Evolutionary conservation across 352 stramenopile genomes (phyloP), one percentile per base, ranked within the genome.

Genomic region (Pythium plurisporium): DNA sequence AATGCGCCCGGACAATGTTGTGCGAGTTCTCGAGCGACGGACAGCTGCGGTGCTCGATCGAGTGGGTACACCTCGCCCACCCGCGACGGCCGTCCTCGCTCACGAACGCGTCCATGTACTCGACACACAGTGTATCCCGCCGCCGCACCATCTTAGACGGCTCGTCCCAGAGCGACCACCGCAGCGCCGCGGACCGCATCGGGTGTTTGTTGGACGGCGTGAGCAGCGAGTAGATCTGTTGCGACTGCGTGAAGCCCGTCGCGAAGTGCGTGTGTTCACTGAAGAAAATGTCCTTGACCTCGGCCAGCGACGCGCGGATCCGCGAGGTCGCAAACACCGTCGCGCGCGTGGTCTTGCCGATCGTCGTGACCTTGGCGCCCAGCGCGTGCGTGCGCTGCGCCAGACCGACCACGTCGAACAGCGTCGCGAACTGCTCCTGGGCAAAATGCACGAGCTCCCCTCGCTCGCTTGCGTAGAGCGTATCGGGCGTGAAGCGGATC

Each of bases 41-140:
- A 44, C 76, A 87, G 58, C 72, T 86, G 8, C 73, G 77, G 55
- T 87, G 73, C 26, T 79, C 73, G 42, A 90, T 53, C n/a, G 77
- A 87, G 53, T 85, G 76, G 7, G 76, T 81, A 53, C 76, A 82
- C 14, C 64, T 54, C 1, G 80, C 80, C 80, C 80, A 90, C 7
- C 80, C 77, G 26, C 69, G 68, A 22, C 74, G 75, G 0, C 77
- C 80, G 14, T 73, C 45, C 29, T 85, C 72, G 55, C 82, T 68
- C 17, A 86, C 62, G 40, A 87, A 89, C 20, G 63, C 69, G 57
- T 89, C 75, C 69, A 77, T 85, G 58, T 82, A 83, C 59, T 87
- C 77, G 41, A 87, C 61, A 65, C 84, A 87, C 37, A 81, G 56
- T 8, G 86, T 73, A 36, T 88, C 77, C 22, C 75, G 69, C 52